Evolutionary conservation across 306 rosid genomes (phyloP), one percentile per base, ranked within the genome.

Genomic region (Dalbergia cultrata): DNA sequence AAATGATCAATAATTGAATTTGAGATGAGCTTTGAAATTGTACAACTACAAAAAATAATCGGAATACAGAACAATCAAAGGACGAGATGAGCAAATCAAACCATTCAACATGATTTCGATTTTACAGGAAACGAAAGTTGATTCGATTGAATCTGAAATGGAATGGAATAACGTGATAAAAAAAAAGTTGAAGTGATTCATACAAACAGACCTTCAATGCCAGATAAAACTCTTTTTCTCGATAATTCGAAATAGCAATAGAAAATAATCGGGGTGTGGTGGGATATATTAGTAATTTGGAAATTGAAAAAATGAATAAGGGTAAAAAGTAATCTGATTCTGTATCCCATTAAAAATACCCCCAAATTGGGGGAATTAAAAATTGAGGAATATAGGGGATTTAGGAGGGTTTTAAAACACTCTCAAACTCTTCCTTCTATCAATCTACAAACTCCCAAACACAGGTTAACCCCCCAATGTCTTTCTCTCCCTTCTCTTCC

Each of bases 111-210:
- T 21, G 65, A 54, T 10, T 62, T 59, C 26, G 73, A 47, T 67
- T 76, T 58, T 7, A 66, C 50, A 52, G 21, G 4, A 53, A 16
- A 67, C 2, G 35, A 74, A 56, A 37, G 33, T 70, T 79, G 86
- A 82, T 86, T 76, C 33, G 64, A 82, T 78, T 33, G 73, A 82
- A 82, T 67, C 77, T 19, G 53, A 12, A 0, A 13, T 13, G 11
- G 47, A 43, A 43, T 9, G 47, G 8, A 43, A 43, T 43, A 43
- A 9, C 47, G 13, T 5, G 13, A 1, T 14, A 52, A 18, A 16
- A n/a, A 13, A 13, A 52, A 13, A 13, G n/a, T n/a, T 13, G 71
- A 34, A 85, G 67, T 17, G 21, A 54, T 1, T 5, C 16, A 11
- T 2, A 7, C 5, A 49, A 49, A 49, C 49, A 44, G 49, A 7